Evolutionary conservation across 768 basidiomycete genomes (phyloP), one percentile per base, ranked within the genome.

Genomic region (Mycena vitilis): DNA sequence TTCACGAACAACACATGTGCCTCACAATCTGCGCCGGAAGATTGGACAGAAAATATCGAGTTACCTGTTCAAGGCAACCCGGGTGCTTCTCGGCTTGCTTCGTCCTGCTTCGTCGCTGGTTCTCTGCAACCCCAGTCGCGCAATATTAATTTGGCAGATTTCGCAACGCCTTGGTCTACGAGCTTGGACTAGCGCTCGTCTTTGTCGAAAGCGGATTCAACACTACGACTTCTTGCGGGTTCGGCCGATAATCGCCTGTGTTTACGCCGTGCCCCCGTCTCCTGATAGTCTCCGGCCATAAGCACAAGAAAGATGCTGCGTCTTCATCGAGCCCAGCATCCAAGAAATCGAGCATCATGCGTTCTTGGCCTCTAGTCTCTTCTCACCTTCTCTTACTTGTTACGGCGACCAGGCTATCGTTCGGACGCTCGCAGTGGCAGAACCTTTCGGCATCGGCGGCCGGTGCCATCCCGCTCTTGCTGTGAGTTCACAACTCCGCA

Each of bases 391-490:
- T n/a, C n/a, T n/a, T n/a, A n/a, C n/a, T n/a, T n/a, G n/a, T n/a
- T n/a, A 45, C 49, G 9, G 47, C n/a, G 22, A 48, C 49, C 56
- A 36, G n/a, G 47, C 23, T 0, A 40, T 66, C 7, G 18, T 42
- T 40, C 60, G 63, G 63, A 59, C 61, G 5, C 7, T 74, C 79
- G 7, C 84, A 85, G 62, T 90, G 88, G 83, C 83, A 88, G 73
- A 77, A 73, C 0, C 78, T 87, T 34, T 83, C 90, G 1, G 84
- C 83, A 4, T 83, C 89, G 0, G 77, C 82, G 22, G 84, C 83
- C 42, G 83, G 84, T 3, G 72, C 79, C 89, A 89, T 72, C 77
- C 91, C 25, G 88, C 87, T 7, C 83, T 88, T 53, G 75, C 81
- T 42, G 86, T 87, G 73, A 57, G 84, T 74, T 15, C 54, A 37